Conservation (phyloP, 345 rosid genomes). For the Lepidium aucheri region DNA sequence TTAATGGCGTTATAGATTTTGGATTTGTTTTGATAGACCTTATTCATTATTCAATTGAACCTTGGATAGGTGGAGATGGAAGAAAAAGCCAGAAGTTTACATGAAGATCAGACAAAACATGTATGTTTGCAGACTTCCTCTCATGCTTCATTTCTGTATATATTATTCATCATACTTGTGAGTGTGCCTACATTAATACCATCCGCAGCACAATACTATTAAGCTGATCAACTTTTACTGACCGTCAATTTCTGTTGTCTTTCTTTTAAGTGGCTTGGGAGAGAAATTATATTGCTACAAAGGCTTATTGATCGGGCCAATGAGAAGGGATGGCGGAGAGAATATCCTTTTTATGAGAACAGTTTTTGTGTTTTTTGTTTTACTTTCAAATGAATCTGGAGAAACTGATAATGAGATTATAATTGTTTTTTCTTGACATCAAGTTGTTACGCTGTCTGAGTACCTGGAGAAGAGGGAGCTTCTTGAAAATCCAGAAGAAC, state of each 20-base stretch:
- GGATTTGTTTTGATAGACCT: not conserved
- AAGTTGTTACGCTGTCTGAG: conserved; percentile 48
- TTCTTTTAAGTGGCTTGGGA: conserved; percentile 52
- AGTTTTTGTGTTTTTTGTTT: not conserved
- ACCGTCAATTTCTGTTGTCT: conserved; percentile 10
- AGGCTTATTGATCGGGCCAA: conserved; percentile 62
- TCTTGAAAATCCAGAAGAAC: conserved; percentile 62
- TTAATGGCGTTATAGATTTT: conserved; percentile 4
- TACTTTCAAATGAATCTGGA: not conserved
- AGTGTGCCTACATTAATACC: not conserved
- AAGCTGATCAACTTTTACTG: conserved; percentile 10
- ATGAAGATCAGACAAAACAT: conserved; percentile 67
- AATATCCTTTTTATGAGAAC: conserved; percentile 57
- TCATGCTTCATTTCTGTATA: conserved; percentile 6
- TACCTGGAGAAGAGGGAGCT: conserved; percentile 66
- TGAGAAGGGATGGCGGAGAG: conserved; percentile 91
- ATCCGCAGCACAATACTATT: not conserved
- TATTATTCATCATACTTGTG: not conserved
- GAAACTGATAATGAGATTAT: not conserved
- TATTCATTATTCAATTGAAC: conserved; percentile 12
- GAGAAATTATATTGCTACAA: conserved; percentile 50
- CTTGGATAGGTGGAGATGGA: conserved; percentile 57
- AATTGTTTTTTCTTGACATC: conserved; percentile 47
- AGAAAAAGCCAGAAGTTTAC: conserved; percentile 52
- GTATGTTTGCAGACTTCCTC: conserved; percentile 39